Evolutionary conservation across 345 rosid species (phyloP).

Genomic region (Rubroshorea leprosula): DNA sequence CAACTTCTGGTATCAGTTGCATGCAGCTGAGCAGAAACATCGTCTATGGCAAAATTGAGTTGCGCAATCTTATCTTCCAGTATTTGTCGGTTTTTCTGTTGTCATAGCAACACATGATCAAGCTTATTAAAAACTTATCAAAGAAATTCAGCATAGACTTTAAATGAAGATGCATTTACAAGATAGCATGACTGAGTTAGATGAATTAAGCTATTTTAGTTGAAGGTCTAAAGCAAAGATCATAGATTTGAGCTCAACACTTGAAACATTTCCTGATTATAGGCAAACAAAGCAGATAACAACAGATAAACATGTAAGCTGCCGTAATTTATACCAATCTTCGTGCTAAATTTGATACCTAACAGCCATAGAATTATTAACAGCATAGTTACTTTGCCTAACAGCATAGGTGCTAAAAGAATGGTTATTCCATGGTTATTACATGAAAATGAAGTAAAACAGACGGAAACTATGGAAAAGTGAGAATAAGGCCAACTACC

Average conservation of each 20-base stretch:
- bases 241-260: background rate
- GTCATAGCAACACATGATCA: slow-evolving; percentile 2
- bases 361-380: too few relatives aligned
- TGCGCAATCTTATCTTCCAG: slow-evolving; percentile 41
- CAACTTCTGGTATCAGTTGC: slow-evolving; percentile 28
- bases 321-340: background rate
- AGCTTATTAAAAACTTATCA: too few relatives aligned
- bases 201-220: background rate
- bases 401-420: too few relatives aligned
- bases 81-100: slow-evolving; percentile 38
- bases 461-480: too few relatives aligned
- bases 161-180: too few relatives aligned
- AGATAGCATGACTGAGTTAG: background rate
- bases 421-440: too few relatives aligned
- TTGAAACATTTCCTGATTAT: background rate
- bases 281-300: background rate
- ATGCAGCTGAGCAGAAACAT: slow-evolving; percentile 37
- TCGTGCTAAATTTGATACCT: background rate
- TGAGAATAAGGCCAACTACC: too few relatives aligned
- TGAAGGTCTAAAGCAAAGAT: background rate
- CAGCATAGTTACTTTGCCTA: too few relatives aligned
- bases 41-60: slow-evolving; percentile 41
- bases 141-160: too few relatives aligned
- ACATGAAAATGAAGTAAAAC: too few relatives aligned
- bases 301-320: background rate